Evolutionary conservation across 2,329 filamentous ascomycete genomes (phyloP).

Genomic region (Clonostachys rhizophaga): DNA sequence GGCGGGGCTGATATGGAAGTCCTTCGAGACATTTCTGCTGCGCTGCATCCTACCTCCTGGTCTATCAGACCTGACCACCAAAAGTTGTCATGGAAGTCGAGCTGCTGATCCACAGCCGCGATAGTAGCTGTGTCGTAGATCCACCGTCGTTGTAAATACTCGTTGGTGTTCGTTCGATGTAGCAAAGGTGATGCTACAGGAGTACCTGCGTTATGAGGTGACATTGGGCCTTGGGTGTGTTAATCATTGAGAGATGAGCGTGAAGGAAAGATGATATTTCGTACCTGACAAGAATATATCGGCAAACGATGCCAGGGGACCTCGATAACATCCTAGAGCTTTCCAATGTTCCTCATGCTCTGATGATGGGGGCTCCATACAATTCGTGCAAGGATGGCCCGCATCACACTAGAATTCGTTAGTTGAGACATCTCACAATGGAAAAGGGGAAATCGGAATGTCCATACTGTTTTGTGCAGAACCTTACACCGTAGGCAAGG

Average conservation of each 20-base stretch:
- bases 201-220: constrained; percentile 43
- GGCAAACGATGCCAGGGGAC: constrained; percentile 37
- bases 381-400: constrained; percentile 42
- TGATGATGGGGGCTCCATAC: constrained; percentile 28
- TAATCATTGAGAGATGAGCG: not conserved
- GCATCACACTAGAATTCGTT: constrained; percentile 40
- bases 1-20: constrained; percentile 37
- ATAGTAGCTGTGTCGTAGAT: constrained; percentile 30
- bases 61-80: constrained; percentile 52
- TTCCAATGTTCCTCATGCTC: constrained; percentile 40
- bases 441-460: not conserved
- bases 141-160: constrained; percentile 42
- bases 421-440: not conserved
- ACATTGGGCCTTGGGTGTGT: constrained; percentile 30
- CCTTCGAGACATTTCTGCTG: constrained; percentile 15
- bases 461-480: constrained; percentile 37
- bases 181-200: constrained; percentile 45
- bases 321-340: constrained; percentile 45
- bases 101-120: constrained; percentile 33
- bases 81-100: constrained; percentile 52
- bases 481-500: constrained; percentile 48
- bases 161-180: constrained; percentile 44
- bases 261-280: constrained; percentile 1
- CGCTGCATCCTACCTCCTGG: constrained; percentile 10
- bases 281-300: constrained; percentile 46